phyloP scores from a whole-genome alignment of 2,329 filamentous ascomycete species.

The Sporothrix humicola region DNA sequence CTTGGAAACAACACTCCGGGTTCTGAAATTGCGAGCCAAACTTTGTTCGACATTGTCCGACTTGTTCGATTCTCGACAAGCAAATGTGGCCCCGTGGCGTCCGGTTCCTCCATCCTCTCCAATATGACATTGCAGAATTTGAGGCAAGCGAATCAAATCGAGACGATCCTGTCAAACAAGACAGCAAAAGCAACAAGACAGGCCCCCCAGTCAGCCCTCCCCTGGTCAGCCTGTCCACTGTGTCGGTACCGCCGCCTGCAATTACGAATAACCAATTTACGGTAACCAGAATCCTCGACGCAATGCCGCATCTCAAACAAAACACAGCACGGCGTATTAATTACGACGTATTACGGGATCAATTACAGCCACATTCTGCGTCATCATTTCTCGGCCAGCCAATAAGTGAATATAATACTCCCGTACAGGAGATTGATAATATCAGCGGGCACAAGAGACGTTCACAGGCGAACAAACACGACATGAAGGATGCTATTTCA shows the following conservation, averaged over 20 bases:
- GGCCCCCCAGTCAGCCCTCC: not conserved
- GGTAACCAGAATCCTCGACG: too few species aligned
- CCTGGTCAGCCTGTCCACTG: conserved; percentile 5
- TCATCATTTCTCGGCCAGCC: too few species aligned
- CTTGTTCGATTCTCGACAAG: not conserved
- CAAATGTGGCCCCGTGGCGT: not conserved
- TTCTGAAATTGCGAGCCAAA: not conserved
- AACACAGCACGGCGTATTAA: not conserved
- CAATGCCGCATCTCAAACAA: not conserved
- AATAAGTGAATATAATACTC: too few species aligned
- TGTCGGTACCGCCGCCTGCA: conserved; percentile 4
- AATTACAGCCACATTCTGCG: too few species aligned
- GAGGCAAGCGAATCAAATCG: not conserved
- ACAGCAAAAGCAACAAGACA: not conserved
- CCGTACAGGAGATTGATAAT: too few species aligned
- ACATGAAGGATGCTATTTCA: not conserved
- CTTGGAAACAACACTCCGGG: not conserved
- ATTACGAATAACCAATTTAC: not conserved
- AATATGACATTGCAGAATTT: conserved; percentile 5
- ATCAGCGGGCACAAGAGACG: too few species aligned
- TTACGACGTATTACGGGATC: not conserved
- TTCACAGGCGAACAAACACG: not conserved
- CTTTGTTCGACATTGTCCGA: not conserved
- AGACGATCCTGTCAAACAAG: not conserved
- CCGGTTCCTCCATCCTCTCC: not conserved